phyloP scores from a whole-genome alignment of 2,329 filamentous ascomycete species.

The Pseudogymnoascus sp. region DNA sequence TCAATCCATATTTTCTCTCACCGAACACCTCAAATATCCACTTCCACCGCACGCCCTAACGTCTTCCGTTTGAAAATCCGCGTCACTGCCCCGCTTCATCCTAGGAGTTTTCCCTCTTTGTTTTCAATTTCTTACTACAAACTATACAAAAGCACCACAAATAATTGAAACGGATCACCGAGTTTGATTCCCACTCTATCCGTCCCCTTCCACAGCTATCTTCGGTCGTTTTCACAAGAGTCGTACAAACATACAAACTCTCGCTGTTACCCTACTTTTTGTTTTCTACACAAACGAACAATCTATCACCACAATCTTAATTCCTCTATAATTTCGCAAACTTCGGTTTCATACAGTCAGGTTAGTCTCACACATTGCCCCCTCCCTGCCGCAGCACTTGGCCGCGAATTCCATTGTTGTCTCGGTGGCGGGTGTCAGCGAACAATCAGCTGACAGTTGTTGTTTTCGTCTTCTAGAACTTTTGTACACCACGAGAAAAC shows the following conservation, averaged over 20 bases:
- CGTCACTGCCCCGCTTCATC: not conserved
- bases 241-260: not conserved
- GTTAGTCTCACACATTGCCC: not conserved
- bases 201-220: no score
- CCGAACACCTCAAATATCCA: not conserved
- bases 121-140: not conserved
- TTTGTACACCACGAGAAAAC: not conserved
- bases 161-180: no score
- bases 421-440: not conserved
- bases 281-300: not conserved
- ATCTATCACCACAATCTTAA: not conserved
- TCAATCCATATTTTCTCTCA: not conserved
- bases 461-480: constrained; percentile 1
- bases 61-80: not conserved
- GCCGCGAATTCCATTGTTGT: not conserved
- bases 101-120: not conserved
- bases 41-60: not conserved
- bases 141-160: no score
- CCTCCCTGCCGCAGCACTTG: not conserved
- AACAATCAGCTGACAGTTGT: not conserved
- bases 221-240: not conserved
- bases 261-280: not conserved
- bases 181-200: no score
- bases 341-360: not conserved
- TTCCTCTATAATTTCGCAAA: not conserved